These are phyloP conservation scores for Nemania serpens DNA, from an alignment of 2,329 filamentous ascomycete genomes.

Conservation along the genomic window DNA sequence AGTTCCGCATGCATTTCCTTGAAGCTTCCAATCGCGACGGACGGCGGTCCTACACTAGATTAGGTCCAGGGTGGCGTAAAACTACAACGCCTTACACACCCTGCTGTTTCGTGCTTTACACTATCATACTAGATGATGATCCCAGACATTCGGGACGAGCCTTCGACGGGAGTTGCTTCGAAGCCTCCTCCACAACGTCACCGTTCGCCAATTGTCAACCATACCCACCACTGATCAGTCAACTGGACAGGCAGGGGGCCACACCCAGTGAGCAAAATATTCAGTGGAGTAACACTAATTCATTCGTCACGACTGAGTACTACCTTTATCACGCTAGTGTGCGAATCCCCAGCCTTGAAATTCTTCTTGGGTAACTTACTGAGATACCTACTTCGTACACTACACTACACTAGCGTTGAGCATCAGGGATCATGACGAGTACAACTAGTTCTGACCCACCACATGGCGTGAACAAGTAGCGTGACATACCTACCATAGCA, in stretches of 20 bases:
- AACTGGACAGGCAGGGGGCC: slow-evolving; percentile 17
- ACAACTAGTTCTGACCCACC: background rate
- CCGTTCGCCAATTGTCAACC: slow-evolving; percentile 28
- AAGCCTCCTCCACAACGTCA: slow-evolving; percentile 28
- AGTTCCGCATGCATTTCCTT: background rate
- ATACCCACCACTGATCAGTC: slow-evolving; percentile 13
- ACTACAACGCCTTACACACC: background rate
- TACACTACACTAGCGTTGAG: slow-evolving; percentile 4
- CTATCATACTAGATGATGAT: slow-evolving; percentile 14
- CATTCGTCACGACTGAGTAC: background rate
- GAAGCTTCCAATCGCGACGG: slow-evolving; percentile 1
- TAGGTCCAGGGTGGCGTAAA: slow-evolving; percentile 6
- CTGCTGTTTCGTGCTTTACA: slow-evolving; percentile 10
- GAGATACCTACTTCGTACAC: too few species aligned
- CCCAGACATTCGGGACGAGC: slow-evolving; percentile 32
- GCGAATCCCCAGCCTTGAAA: slow-evolving; percentile 1
- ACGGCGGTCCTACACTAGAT: background rate
- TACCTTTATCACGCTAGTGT: background rate
- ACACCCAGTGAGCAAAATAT: background rate
- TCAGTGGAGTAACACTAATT: slow-evolving; percentile 6
- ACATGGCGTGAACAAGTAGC: slow-evolving; percentile 22
- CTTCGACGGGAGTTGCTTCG: slow-evolving; percentile 29
- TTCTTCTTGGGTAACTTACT: background rate
- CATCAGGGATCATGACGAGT: slow-evolving; percentile 17
- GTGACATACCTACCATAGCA: background rate